Conservation (phyloP, 2,329 filamentous ascomycete species). For the Salinomyces thailandicus region DNA sequence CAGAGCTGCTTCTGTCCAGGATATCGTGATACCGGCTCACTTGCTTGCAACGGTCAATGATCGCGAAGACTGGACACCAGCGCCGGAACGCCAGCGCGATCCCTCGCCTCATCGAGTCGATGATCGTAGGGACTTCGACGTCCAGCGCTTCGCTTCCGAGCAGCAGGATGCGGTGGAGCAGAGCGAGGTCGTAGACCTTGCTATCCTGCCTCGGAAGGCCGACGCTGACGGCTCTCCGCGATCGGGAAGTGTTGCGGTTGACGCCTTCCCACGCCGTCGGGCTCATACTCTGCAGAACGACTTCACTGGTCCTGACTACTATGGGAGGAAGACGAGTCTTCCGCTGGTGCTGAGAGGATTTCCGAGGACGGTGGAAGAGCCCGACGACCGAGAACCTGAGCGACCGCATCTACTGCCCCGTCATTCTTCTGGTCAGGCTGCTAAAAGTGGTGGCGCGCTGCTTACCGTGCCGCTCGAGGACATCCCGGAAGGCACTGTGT, state of each 20-base stretch:
- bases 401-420: background rate
- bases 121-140: background rate
- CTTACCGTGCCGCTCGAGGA: background rate
- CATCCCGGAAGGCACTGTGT: background rate
- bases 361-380: background rate
- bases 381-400: background rate
- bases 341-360: background rate
- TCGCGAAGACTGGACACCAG: background rate
- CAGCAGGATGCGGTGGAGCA: background rate
- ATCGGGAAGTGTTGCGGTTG: background rate
- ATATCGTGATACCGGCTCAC: conserved; percentile 1
- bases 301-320: background rate
- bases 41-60: background rate
- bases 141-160: background rate
- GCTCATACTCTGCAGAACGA: background rate
- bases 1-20: background rate
- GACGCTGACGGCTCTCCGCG: background rate
- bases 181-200: background rate
- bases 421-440: background rate
- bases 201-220: background rate
- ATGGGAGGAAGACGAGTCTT: background rate
- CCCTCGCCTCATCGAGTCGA: background rate
- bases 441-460: background rate
- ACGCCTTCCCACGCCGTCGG: background rate
- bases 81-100: background rate